Evolutionary conservation across 768 basidiomycete species (phyloP).

Genomic region (Lactarius sanguifluus): DNA sequence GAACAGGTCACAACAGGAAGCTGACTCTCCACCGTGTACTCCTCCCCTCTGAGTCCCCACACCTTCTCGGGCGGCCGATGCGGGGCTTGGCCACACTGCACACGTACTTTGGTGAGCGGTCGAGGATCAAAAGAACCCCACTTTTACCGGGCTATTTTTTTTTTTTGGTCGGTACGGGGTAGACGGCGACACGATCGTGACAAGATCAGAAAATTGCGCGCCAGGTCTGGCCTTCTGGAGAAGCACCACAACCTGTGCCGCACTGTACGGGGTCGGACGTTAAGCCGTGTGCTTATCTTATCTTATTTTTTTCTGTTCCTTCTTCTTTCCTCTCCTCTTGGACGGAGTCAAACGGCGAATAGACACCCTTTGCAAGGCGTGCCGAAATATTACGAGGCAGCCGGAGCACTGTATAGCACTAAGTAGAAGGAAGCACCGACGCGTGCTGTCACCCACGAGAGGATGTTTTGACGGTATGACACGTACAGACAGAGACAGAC

Average conservation of each 20-base stretch:
- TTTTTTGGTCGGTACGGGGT: slow-evolving; percentile 5
- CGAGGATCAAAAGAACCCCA: slow-evolving; percentile 21
- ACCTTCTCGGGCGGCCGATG: slow-evolving; percentile 21
- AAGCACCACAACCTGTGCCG: slow-evolving; percentile 3
- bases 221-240: not conserved
- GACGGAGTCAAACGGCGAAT: not conserved
- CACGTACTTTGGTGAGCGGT: slow-evolving; percentile 14
- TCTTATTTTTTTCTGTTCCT: not conserved
- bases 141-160: not conserved
- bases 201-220: not conserved
- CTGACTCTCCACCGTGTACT: not conserved
- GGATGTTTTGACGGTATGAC: not conserved
- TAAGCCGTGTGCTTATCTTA: not conserved
- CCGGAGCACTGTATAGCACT: not conserved
- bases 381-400: not conserved
- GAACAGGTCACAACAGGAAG: not conserved
- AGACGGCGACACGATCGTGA: slow-evolving; percentile 14
- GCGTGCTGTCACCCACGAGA: not conserved
- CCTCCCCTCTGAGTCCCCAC: not conserved
- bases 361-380: not conserved
- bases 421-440: not conserved
- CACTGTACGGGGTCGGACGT: slow-evolving; percentile 3
- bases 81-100: not conserved
- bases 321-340: not conserved
- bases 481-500: not conserved